Evolutionary conservation across 2,329 filamentous ascomycete genomes (phyloP), one percentile per base, ranked within the genome.

Genomic region (Mycogone perniciosa): DNA sequence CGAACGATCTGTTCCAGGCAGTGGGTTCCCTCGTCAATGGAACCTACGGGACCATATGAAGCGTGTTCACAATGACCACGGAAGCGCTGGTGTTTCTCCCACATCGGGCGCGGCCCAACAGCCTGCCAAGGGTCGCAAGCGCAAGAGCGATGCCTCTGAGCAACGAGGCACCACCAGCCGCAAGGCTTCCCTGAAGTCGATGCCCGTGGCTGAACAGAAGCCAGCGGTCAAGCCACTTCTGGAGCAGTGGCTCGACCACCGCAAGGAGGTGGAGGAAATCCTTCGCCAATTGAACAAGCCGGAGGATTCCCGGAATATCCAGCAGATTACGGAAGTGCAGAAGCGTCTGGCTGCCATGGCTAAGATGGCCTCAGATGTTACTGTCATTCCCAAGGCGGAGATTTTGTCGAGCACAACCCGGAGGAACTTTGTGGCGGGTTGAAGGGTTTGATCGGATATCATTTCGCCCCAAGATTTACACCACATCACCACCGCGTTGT

Each of bases 1-100:
- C 64, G 90, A 96, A 64, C 86, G 92, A 57, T 84, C 89, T 52
- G 76, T 86, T 33, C 75, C 81, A 27, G 90, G 89, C 61, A 89
- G 92, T 67, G 92, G 92, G 60, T 97, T 97, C 65, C 92, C 91
- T 35, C 85, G 92, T 61, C 86, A 91, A 62, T 97, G 93, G 89
- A 97, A 97, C 72, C 80, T 96, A 48, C 85, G 87, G 69, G 92
- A 97, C 72, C 92, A 97, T 77, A 96, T 96, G 91, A 89, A 89
- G 73, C 86, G 92, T 56, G 91, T 96, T 6, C 92, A 97, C 73
- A 84, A 84, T 58, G 80, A 82, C 62, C 74, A 75, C 54, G 72
- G 74, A 40, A 71, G 68, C 57, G 62, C 69, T 39, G 60, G 61
- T 40, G 71, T 66, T 27, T 75, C 76, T 33, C 71, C 73, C 7